Percentiles rank a stretch among this genome's conserved stretches.
Conservation (phyloP, 192 early-diverging fungal genomes). For the Neocallimastix lanati region DNA sequence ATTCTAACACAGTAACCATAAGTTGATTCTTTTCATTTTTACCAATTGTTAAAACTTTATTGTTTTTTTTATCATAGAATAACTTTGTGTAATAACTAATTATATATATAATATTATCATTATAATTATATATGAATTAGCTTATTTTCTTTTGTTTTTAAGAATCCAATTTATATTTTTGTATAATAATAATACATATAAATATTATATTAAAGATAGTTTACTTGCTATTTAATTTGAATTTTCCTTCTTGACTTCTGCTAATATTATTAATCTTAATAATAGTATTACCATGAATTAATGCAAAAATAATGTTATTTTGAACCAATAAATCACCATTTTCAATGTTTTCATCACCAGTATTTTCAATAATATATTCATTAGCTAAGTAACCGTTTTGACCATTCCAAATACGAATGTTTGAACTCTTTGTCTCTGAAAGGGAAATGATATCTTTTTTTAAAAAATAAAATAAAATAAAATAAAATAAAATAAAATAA, state of each 20-base stretch:
- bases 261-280: neutral
- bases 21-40: neutral
- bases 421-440: neutral
- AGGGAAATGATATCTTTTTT: neutral
- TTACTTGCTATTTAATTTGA: neutral
- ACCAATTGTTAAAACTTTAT: neutral
- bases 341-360: neutral
- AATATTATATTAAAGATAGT: neutral
- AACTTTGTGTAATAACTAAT: neutral
- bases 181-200: too few relatives aligned
- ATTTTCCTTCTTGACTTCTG: neutral
- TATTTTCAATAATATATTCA: neutral
- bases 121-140: too few relatives aligned
- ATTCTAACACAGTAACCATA: neutral
- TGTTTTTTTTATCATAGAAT: neutral
- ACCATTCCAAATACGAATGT: neutral
- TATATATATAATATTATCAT: too few relatives aligned
- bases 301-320: neutral
- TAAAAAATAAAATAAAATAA: neutral
- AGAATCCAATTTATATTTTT: too few relatives aligned
- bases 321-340: neutral
- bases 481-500: too few relatives aligned
- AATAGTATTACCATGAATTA: neutral
- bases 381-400: neutral
- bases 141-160: too few relatives aligned